Conservation (phyloP, 805 yeast species). For the Grigorovia transvaalensis region DNA sequence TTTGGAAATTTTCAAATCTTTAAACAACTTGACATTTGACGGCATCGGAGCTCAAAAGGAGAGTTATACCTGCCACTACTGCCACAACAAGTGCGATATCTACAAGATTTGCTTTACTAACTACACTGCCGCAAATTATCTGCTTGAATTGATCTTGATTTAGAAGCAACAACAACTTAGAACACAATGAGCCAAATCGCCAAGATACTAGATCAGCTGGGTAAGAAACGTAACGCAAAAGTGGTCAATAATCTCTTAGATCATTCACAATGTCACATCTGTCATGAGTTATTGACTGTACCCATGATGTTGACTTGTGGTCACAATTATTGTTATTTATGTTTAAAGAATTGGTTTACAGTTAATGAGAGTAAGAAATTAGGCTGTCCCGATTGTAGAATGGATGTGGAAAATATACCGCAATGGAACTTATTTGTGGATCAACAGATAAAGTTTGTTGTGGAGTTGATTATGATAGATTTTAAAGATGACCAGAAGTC, state of each 20-base stretch:
- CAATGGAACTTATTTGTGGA: constrained; percentile 42
- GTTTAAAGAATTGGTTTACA: constrained; percentile 54
- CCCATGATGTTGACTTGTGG: constrained; percentile 63
- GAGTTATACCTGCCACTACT: no score
- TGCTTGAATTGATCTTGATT: no score
- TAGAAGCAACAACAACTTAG: no score
- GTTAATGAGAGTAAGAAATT: constrained; percentile 31
- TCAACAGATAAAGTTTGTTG: constrained; percentile 34
- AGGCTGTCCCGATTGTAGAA: constrained; percentile 63
- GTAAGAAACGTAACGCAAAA: constrained; percentile 9
- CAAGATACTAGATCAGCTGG: background rate
- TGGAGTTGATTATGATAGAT: constrained; percentile 23
- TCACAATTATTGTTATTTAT: constrained; percentile 61
- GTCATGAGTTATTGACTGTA: constrained; percentile 57
- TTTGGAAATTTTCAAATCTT: no score
- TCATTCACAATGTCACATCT: constrained; percentile 43
- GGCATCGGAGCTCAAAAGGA: no score
- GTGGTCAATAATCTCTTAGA: constrained; percentile 18
- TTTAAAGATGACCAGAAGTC: background rate
- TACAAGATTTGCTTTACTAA: no score
- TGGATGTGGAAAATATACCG: constrained; percentile 39
- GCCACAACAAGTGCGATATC: no score
- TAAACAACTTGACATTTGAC: no score
- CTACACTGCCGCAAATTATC: no score
- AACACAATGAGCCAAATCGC: constrained; percentile 1